Evolutionary conservation across 495 filamentous ascomycete species (phyloP), one percentile per base, ranked within the genome.

Genomic region (Talaromyces ruber): DNA sequence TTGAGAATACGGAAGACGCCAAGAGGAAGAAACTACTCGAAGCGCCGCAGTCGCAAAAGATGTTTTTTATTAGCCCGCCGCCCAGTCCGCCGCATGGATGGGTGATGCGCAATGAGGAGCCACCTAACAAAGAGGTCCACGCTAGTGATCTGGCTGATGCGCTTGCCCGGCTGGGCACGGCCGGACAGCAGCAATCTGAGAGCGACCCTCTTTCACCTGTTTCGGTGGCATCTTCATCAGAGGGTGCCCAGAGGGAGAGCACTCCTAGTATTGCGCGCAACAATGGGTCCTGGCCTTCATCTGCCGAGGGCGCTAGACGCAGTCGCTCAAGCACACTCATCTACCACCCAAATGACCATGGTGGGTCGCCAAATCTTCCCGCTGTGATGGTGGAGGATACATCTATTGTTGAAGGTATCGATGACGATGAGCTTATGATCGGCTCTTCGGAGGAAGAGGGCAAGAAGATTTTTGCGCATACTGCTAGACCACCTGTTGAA

Each of bases 1-100:
- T 88, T 26, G 70, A 84, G 5, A 73, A 79, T 34, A 76, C 78
- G n/a, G 80, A 86, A 63, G 84, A 84, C 60, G 71, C 79, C 45
- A 80, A 70, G 21, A 64, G 64, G 0, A 64, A 60, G 22, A 75
- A 80, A 61, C 88, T 93, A 63, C 83, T 98, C 6, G 81, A 88
- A 39, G 86, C 92, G 1, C 94, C 94, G 14, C 90, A 96, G 64
- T 78, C 86, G 50, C 86, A 90, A 66, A 97, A 97, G 77, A 82
- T 97, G 37, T 96, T 97, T 82, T 98, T 98, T 78, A 97, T 98
- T 77, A 90, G 86, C 61, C 94, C 94, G 34, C 94, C 94, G 9
- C 95, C 94, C 1, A 86, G 81, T 62, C 94, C 94, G 56, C 94
- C 94, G 2, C 88, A 91, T 69, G 94, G 93, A 39, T 98, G 94